These are phyloP conservation scores for Solanum stenotomum DNA, from an alignment of 257 asterid species.

Conservation along the genomic window DNA sequence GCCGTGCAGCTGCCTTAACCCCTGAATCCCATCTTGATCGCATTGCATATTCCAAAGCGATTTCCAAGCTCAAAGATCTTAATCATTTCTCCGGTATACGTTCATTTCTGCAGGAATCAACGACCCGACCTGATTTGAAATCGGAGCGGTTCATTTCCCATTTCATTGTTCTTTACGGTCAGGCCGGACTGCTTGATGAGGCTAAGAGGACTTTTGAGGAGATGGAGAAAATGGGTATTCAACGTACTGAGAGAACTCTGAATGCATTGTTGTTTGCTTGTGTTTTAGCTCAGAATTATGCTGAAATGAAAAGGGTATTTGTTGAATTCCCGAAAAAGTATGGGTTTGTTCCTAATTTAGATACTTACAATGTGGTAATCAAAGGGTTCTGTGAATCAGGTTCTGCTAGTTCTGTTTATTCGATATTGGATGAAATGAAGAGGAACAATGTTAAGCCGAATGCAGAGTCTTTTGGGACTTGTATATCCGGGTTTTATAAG, in stretches of 20 bases:
- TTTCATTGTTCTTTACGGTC: conserved; percentile 62
- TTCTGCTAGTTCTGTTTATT: conserved; percentile 38
- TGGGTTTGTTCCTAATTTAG: conserved; percentile 48
- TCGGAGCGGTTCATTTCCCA: conserved; percentile 46
- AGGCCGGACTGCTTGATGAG: conserved; percentile 46
- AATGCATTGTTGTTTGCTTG: conserved; percentile 65
- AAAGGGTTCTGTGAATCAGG: conserved; percentile 70
- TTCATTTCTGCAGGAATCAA: conserved; percentile 40
- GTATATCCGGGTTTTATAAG: conserved; percentile 53
- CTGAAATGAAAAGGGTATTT: conserved; percentile 53
- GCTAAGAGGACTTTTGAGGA: conserved; percentile 58
- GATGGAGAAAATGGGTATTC: conserved; percentile 44
- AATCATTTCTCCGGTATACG: conserved; percentile 45
- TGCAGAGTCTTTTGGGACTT: conserved; percentile 37
- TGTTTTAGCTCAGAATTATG: conserved; percentile 43
- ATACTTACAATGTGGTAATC: conserved; percentile 55
- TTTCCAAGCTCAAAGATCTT: conserved; percentile 40
- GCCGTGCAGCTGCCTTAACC: conserved; percentile 63
- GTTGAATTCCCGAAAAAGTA: conserved; percentile 49
- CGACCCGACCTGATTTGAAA: conserved; percentile 22
- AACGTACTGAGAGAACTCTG: conserved; percentile 40
- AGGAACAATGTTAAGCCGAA: conserved; percentile 49
- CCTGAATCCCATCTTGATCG: conserved; percentile 73
- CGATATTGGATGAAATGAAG: conserved; percentile 71
- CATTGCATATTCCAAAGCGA: conserved; percentile 46